Evolutionary conservation across 257 asterid species (phyloP), one percentile per base, ranked within the genome.

Genomic region (Rubia yunnanensis): DNA sequence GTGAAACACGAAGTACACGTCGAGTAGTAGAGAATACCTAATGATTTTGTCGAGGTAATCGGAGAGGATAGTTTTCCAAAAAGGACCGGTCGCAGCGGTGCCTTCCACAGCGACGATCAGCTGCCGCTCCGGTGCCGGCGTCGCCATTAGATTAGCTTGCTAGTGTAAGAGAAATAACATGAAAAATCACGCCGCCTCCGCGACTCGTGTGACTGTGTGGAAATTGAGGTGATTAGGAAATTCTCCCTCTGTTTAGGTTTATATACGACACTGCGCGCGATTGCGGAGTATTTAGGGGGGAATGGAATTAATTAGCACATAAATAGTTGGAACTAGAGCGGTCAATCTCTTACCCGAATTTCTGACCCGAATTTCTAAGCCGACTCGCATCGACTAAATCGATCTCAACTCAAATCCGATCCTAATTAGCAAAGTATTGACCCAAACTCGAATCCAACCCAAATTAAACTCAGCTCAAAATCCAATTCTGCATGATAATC

Each of bases 61-160:
- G 65, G 91, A 77, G 60, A 88, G 30, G 64, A 94, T 80, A 66
- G 85, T 83, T 41, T 74, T 66, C 99, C 99, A 94, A 67, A 63
- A 80, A 5, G 96, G 95, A 4, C 96, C 96, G 50, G 84, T 35
- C 71, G 97, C 88, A 61, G 97, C 91, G 30, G 99, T 90, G 76
- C 96, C 96, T 85, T 94, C 99, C 7, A 94, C 87, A 41, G 77
- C 96, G 54, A 94, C 78, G 73, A 90, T 88, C 84, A 94, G 72
- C 74, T 86, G 85, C 49, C 83, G 86, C 70, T 78, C 71, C 57
- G 78, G 78, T 85, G 44, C 46, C 30, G 66, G 24, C 34, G 75
- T 9, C 66, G 63, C 38, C 52, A 23, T 52, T n/a, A n/a, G 52
- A 44, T 44, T 44, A 44, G 52, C 52, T 44, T 14, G 48, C 48